Conservation (phyloP, 2,329 filamentous ascomycete genomes). For the Sphaerulina populicola region DNA sequence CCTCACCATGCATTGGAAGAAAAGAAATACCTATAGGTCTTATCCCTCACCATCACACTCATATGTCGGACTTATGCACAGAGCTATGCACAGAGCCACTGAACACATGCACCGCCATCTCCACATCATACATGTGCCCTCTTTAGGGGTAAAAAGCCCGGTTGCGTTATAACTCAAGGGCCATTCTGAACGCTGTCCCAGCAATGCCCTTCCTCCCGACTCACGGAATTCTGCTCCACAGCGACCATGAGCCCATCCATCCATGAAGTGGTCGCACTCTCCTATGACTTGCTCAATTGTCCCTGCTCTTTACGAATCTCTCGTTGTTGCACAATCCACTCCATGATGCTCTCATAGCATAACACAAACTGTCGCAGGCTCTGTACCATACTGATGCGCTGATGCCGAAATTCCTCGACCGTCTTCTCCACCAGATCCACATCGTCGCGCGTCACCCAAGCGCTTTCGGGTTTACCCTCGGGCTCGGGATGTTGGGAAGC, state of each 20-base stretch:
- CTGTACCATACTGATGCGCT: slow-evolving; percentile 94
- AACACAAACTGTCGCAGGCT: slow-evolving; percentile 87
- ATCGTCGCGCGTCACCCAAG: slow-evolving; percentile 62
- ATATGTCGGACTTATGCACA: too few relatives aligned
- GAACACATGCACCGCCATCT: neutral
- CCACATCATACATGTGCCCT: neutral
- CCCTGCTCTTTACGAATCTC: slow-evolving; percentile 5
- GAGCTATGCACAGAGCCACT: too few relatives aligned
- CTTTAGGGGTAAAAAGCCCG: too few relatives aligned
- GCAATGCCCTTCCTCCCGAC: neutral
- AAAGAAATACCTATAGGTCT: neutral
- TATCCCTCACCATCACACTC: neutral
- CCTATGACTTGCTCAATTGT: neutral
- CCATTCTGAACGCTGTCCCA: neutral
- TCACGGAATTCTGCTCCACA: neutral
- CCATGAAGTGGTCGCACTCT: neutral
- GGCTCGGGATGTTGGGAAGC: slow-evolving; percentile 20
- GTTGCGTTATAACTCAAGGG: neutral
- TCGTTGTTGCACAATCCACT: slow-evolving; percentile 60
- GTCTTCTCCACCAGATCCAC: slow-evolving; percentile 76
- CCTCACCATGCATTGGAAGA: neutral
- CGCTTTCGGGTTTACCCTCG: slow-evolving; percentile 35
- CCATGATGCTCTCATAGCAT: slow-evolving; percentile 88
- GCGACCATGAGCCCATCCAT: neutral
- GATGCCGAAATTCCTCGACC: slow-evolving; percentile 80